Base-by-base conservation (phyloP, 1,284 basidiomycete genomes). In the Pisolithus thermaeus region DNA sequence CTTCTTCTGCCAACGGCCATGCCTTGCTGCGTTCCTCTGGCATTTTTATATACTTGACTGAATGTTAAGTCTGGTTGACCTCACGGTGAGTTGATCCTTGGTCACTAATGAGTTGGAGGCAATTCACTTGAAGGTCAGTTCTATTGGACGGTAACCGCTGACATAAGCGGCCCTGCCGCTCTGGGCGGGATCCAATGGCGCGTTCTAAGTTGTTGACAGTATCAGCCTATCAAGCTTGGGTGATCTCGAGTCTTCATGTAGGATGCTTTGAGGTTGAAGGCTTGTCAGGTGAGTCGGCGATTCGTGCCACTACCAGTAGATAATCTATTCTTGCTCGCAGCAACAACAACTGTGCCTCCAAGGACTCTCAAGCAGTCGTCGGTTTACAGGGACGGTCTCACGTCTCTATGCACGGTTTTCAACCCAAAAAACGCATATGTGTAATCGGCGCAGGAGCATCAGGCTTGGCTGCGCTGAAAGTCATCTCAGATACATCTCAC, bases 1-100 rank as follows among this genome's bases (percentile, higher is more conserved):
- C 77, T 43, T 93, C 86, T 61, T 89, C 81, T 58, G 97, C 92
- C 55, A 94, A 77, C 50, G 97, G 97, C 84, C 92, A 99, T 53
- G 94, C 94, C 77, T 95, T 97, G 58, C 76, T 73, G 62, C 74
- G 76, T 38, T 66, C 56, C 57, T 87, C 84, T 48, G 78, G 73
- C 84, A 87, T 87, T 62, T 51, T 70, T 51, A 32, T 52, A 49
- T 49, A 47, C 54, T 50, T 51, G 54, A 54, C 57, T 57, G 63
- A 12, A 35, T 14, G 54, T 54, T 25, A 22, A 27, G 7, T 20
- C 23, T 16, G 23, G 62, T 60, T 73, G 85, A 87, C 84, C 85
- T 87, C 84, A 87, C 84, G 75, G 70, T 62, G 68, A 72, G 71
- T 69, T 74, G 85, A 87, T 87, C 85, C 84, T 87, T 85, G 82